These are phyloP conservation scores for Penicillium egyptiacum DNA, from an alignment of 495 filamentous ascomycete genomes.

Conservation along the genomic window DNA sequence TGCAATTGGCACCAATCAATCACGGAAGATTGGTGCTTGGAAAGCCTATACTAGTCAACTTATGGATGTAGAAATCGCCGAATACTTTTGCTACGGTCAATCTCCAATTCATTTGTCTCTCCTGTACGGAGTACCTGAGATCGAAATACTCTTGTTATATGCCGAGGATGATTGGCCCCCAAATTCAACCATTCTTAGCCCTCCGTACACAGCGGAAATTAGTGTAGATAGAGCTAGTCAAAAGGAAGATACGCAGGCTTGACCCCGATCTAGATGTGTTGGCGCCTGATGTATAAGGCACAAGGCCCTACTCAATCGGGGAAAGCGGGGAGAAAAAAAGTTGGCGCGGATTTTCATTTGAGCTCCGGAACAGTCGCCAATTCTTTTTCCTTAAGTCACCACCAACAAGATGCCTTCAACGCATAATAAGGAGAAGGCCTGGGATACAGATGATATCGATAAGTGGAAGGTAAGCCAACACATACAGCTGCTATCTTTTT, in stretches of 20 bases:
- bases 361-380: conserved; percentile 22
- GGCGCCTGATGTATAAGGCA: conserved; percentile 20
- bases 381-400: conserved; percentile 15
- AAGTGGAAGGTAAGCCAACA: conserved; percentile 76
- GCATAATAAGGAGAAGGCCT: conserved; percentile 91
- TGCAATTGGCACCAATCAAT: not conserved
- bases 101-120: not conserved
- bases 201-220: not conserved
- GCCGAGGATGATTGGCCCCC: not conserved
- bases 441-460: conserved; percentile 97
- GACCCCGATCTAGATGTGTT: conserved; percentile 5
- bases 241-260: not conserved
- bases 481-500: not conserved
- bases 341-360: conserved; percentile 37
- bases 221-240: not conserved
- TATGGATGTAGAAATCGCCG: not conserved
- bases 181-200: not conserved
- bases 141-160: not conserved
- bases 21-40: not conserved
- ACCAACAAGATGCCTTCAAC: conserved; percentile 77
- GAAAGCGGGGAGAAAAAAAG: conserved; percentile 45
- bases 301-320: conserved; percentile 22
- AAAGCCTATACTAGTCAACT: not conserved
- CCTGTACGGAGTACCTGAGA: not conserved
- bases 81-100: not conserved